phyloP scores from a whole-genome alignment of 2,329 filamentous ascomycete genomes.

The Mycosphaerella sp. region DNA sequence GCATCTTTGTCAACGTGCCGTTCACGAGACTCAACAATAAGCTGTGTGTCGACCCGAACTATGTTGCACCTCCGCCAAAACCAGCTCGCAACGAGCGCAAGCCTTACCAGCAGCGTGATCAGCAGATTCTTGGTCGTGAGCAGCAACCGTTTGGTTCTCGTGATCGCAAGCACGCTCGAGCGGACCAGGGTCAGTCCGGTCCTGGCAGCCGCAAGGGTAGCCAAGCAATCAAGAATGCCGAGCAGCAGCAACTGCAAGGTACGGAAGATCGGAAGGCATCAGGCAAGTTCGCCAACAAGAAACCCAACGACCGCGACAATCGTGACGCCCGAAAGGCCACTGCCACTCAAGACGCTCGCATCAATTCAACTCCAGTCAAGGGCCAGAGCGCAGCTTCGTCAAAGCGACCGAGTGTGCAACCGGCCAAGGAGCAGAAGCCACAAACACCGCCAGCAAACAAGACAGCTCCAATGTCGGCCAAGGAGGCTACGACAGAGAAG shows the following conservation, averaged over 20 bases:
- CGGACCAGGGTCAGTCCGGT: neutral
- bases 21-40: slow-evolving; percentile 22
- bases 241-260: neutral
- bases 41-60: slow-evolving; percentile 16
- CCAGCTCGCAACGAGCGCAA: neutral
- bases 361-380: neutral
- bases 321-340: neutral
- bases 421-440: slow-evolving; percentile 5
- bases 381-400: neutral
- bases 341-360: neutral
- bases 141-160: neutral
- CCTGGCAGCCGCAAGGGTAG: neutral
- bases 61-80: neutral
- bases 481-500: slow-evolving; percentile 9
- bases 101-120: neutral
- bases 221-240: neutral
- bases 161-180: slow-evolving; percentile 2
- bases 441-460: slow-evolving; percentile 3
- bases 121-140: neutral
- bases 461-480: slow-evolving; percentile 6
- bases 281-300: slow-evolving; percentile 7
- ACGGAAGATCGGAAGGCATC: slow-evolving; percentile 3
- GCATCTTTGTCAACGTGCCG: slow-evolving; percentile 27
- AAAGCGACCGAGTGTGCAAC: slow-evolving; percentile 5
- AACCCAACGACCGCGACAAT: neutral